Conservation (phyloP, 129 eudicot genomes). For the Ambrosia trifida region DNA sequence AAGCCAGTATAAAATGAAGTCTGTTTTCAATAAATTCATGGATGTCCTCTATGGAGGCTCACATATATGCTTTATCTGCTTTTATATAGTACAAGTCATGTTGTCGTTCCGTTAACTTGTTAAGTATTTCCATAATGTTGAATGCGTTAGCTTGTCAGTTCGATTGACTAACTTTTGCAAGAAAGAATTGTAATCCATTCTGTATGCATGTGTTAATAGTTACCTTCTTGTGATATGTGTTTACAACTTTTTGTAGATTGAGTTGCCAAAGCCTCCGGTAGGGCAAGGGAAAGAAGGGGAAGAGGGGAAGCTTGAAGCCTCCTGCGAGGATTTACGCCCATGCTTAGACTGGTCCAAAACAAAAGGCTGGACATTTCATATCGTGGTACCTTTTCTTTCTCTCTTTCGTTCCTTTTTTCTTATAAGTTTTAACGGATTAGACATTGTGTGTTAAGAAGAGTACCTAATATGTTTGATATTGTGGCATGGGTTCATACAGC, state of each 20-base stretch:
- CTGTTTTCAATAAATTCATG: no score
- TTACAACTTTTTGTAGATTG: constrained; percentile 41
- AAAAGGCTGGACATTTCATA: constrained; percentile 61
- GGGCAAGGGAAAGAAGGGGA: constrained; percentile 53
- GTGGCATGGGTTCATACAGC: neutral
- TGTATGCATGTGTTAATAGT: no score
- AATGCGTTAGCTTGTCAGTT: neutral
- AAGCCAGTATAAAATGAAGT: no score
- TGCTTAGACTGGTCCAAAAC: constrained; percentile 61
- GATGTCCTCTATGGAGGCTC: no score
- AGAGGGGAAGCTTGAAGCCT: constrained; percentile 33
- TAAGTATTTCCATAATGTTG: no score
- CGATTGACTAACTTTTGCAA: neutral
- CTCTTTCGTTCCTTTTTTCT: neutral
- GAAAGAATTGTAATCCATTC: neutral
- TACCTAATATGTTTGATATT: neutral
- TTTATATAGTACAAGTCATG: no score
- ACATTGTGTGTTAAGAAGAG: neutral
- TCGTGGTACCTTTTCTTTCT: constrained; percentile 37
- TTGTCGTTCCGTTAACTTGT: no score
- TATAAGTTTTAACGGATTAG: neutral
- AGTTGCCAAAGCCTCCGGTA: constrained; percentile 47
- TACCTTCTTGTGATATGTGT: neutral
- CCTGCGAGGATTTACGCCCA: constrained; percentile 67
- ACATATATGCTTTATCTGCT: no score